Conservation (phyloP, 768 basidiomycete genomes). For the Lepiota venenata region DNA sequence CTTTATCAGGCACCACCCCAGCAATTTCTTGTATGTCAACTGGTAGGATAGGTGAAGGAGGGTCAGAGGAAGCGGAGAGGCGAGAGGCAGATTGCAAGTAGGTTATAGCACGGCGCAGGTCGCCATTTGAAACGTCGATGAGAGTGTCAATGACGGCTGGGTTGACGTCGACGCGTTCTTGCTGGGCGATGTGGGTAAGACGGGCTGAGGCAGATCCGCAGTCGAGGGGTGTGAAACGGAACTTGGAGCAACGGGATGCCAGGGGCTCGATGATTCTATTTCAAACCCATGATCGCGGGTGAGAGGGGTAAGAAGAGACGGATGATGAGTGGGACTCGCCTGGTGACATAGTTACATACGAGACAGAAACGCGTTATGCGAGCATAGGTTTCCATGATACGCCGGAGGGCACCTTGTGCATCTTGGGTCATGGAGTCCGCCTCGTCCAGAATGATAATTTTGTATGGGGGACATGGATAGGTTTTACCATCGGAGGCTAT, state of each 20-base stretch:
- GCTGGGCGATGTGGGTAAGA: slow-evolving; percentile 73
- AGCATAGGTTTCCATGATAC: slow-evolving; percentile 99
- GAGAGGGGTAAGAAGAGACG: background rate
- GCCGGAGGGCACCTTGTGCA: slow-evolving; percentile 91
- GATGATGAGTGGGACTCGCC: slow-evolving; percentile 44
- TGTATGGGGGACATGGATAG: slow-evolving; percentile 97
- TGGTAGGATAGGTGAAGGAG: slow-evolving; percentile 72
- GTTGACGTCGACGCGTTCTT: slow-evolving; percentile 63
- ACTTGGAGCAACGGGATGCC: slow-evolving; percentile 98
- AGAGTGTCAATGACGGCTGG: slow-evolving; percentile 65
- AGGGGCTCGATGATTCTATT: slow-evolving; percentile 95
- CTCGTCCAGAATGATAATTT: slow-evolving; percentile 98
- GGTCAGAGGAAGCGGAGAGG: slow-evolving; percentile 68
- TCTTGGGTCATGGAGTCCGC: slow-evolving; percentile 99
- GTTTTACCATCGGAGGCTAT: slow-evolving; percentile 71
- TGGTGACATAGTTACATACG: slow-evolving; percentile 98
- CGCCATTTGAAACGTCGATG: slow-evolving; percentile 81
- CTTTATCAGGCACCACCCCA: slow-evolving; percentile 81
- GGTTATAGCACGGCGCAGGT: slow-evolving; percentile 95
- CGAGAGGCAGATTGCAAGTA: slow-evolving; percentile 95
- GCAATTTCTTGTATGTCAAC: slow-evolving; percentile 94
- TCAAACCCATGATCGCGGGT: background rate
- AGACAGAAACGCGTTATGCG: slow-evolving; percentile 97
- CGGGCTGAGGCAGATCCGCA: slow-evolving; percentile 69
- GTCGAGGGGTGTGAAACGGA: slow-evolving; percentile 94